A percentile compares a stretch with the other conserved stretches of the same genome.
phyloP scores from a whole-genome alignment of 805 yeast species.

The Cyberlindnera sargentensis region DNA sequence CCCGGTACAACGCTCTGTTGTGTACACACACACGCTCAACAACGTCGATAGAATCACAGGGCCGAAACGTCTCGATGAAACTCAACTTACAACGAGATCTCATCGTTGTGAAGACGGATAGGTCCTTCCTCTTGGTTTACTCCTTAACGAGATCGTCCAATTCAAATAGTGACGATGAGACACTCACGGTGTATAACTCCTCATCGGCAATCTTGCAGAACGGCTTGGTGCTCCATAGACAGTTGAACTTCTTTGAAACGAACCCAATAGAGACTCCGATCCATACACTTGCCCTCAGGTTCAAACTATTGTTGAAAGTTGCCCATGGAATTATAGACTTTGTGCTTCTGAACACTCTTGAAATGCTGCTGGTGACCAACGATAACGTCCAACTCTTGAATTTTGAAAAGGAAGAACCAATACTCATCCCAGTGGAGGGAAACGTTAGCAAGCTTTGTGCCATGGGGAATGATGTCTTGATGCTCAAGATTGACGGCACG shows the following conservation, averaged over 20 bases:
- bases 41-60: slow-evolving; percentile 32
- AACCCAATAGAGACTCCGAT: slow-evolving; percentile 19
- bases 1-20: slow-evolving; percentile 27
- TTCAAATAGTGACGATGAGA: slow-evolving; percentile 15
- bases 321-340: slow-evolving; percentile 18
- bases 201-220: slow-evolving; percentile 19
- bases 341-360: slow-evolving; percentile 11
- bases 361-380: slow-evolving; percentile 13
- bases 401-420: slow-evolving; percentile 9
- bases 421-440: slow-evolving; percentile 4
- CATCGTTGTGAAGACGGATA: slow-evolving; percentile 30
- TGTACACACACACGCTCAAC: slow-evolving; percentile 28
- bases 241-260: slow-evolving; percentile 12
- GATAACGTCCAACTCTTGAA: slow-evolving; percentile 15
- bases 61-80: slow-evolving; percentile 27
- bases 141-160: slow-evolving; percentile 14
- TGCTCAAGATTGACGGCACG: slow-evolving; percentile 6
- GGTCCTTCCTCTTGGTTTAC: slow-evolving; percentile 31
- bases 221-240: slow-evolving; percentile 16
- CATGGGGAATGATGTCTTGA: neutral
- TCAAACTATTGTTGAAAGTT: slow-evolving; percentile 23
- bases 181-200: slow-evolving; percentile 15
- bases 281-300: slow-evolving; percentile 17
- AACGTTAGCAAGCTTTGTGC: slow-evolving; percentile 1
- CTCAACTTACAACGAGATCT: slow-evolving; percentile 20